Percentiles rank a stretch among this genome's conserved stretches.
These are phyloP conservation scores for Kluyveromyces wickerhamii DNA, from an alignment of 805 yeast genomes.

Conservation along the genomic window DNA sequence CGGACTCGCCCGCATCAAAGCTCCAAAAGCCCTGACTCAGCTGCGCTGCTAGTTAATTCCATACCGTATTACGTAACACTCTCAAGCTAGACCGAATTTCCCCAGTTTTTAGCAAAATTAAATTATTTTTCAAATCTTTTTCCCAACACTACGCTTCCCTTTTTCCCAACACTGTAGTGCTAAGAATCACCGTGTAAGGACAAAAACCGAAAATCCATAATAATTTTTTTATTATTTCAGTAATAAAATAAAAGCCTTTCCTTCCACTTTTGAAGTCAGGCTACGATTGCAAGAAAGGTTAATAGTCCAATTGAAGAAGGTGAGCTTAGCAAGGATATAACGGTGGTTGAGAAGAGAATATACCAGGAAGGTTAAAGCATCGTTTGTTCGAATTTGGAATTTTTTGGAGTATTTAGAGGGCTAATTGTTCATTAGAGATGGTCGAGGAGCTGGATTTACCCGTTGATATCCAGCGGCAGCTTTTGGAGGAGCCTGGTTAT, in stretches of 20 bases:
- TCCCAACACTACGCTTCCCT: not conserved
- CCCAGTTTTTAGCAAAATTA: no score
- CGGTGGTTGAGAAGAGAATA: not conserved
- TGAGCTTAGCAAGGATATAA: not conserved
- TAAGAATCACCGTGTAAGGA: not conserved
- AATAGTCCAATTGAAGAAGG: not conserved
- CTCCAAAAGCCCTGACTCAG: no score
- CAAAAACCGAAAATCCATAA: not conserved
- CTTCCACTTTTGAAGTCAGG: not conserved
- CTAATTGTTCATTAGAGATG: no score
- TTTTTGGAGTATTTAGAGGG: not conserved
- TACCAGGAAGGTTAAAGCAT: not conserved
- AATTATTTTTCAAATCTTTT: conserved; percentile 1
- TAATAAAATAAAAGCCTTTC: not conserved
- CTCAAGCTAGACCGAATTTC: no score
- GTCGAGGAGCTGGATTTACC: not conserved
- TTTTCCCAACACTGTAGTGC: not conserved
- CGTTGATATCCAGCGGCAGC: conserved; percentile 1
- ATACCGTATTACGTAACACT: no score
- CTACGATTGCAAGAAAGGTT: not conserved
- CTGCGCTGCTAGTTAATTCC: no score
- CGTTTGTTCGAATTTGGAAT: not conserved
- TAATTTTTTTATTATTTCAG: not conserved
- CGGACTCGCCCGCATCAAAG: no score
- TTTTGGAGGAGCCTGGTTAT: not conserved